Evolutionary conservation across 257 asterid genomes (phyloP).

Genomic region (Primulina tabacum): DNA sequence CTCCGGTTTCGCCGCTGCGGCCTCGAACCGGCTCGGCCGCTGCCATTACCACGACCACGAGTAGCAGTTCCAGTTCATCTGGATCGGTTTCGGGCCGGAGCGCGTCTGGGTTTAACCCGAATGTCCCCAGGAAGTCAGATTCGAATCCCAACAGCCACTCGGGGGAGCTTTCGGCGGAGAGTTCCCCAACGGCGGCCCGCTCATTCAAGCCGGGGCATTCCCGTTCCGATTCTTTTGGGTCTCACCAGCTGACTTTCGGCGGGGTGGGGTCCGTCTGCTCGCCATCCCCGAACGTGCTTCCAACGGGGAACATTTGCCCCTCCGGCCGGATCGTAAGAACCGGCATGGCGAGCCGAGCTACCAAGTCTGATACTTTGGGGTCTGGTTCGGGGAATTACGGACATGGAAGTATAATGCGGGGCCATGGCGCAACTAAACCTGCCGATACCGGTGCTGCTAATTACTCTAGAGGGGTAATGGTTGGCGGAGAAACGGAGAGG

Average conservation of each 20-base stretch:
- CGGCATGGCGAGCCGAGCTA: conserved; percentile 46
- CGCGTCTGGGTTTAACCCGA: conserved; percentile 25
- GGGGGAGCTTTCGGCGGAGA: conserved; percentile 56
- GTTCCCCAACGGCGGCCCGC: conserved; percentile 38
- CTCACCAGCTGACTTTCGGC: conserved; percentile 31
- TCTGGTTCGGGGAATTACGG: conserved; percentile 62
- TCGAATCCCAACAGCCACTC: conserved; percentile 46
- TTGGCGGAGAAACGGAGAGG: conserved; percentile 28
- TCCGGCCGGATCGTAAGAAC: conserved; percentile 55
- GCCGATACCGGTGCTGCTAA: conserved; percentile 16
- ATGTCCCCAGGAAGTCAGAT: conserved; percentile 35
- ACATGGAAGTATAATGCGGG: conserved; percentile 68
- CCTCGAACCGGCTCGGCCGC: conserved; percentile 37
- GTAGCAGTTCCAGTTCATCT: conserved; percentile 64
- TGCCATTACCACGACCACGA: conserved; percentile 39
- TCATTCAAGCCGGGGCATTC: conserved; percentile 32
- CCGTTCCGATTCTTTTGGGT: conserved; percentile 38
- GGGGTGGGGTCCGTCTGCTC: conserved; percentile 46
- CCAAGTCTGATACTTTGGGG: conserved; percentile 51
- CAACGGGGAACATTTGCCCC: conserved; percentile 69
- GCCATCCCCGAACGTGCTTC: conserved; percentile 42
- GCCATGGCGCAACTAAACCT: conserved; percentile 34
- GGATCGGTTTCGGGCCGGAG: conserved; percentile 61
- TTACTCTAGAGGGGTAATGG: conserved; percentile 10
- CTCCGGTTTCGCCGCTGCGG: conserved; percentile 54